Evolutionary conservation across 1,284 basidiomycete species (phyloP).

Genomic region (Coriolopsis trogii): DNA sequence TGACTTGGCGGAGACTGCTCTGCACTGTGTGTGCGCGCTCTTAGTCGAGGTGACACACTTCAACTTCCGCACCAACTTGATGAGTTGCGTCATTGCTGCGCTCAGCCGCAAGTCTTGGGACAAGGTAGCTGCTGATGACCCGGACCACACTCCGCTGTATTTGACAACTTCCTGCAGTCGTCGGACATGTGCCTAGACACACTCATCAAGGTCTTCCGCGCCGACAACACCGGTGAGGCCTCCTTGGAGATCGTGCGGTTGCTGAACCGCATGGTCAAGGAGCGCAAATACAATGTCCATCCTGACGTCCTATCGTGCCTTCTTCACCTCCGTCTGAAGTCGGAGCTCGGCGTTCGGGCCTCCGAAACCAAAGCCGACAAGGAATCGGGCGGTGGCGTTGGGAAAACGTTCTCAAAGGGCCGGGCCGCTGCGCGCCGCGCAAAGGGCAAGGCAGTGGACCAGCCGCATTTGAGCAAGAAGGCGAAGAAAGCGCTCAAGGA

Average conservation of each 20-base stretch:
- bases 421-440: slow-evolving; percentile 50
- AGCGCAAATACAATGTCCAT: slow-evolving; percentile 88
- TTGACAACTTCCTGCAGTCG: slow-evolving; percentile 43
- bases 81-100: slow-evolving; percentile 83
- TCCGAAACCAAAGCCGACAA: slow-evolving; percentile 70
- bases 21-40: slow-evolving; percentile 89
- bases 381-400: slow-evolving; percentile 34
- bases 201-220: slow-evolving; percentile 79
- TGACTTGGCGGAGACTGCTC: slow-evolving; percentile 70
- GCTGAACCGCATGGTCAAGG: slow-evolving; percentile 96
- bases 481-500: slow-evolving; percentile 81
- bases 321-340: slow-evolving; percentile 85
- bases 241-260: slow-evolving; percentile 91
- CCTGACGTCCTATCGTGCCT: slow-evolving; percentile 89
- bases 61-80: slow-evolving; percentile 95
- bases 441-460: slow-evolving; percentile 64
- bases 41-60: slow-evolving; percentile 89
- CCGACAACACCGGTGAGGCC: slow-evolving; percentile 78
- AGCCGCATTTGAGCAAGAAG: slow-evolving; percentile 88
- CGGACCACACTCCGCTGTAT: too few species aligned
- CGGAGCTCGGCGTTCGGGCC: slow-evolving; percentile 82
- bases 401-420: slow-evolving; percentile 46
- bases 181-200: slow-evolving; percentile 84
- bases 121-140: too few species aligned
- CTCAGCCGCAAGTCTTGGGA: slow-evolving; percentile 91